phyloP scores from a whole-genome alignment of 257 asterid species.

The Capsicum baccatum region DNA sequence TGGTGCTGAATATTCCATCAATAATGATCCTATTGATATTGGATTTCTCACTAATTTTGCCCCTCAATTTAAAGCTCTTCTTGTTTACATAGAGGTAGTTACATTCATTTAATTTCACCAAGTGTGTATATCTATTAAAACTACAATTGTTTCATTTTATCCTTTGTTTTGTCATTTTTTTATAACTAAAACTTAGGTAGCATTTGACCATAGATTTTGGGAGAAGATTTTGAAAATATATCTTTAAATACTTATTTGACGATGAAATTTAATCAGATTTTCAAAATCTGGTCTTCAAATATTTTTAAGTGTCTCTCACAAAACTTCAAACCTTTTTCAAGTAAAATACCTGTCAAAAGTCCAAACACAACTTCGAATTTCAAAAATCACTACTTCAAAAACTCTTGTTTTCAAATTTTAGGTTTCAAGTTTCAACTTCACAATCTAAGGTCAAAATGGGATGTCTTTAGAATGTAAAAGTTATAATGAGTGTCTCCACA shows the following conservation, averaged over 20 bases:
- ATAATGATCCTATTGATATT: slow-evolving; percentile 29
- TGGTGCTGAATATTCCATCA: slow-evolving; percentile 69
- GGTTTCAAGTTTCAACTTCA: neutral
- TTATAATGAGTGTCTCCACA: no score
- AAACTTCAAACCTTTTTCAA: no score
- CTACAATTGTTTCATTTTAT: neutral
- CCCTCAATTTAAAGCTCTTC: slow-evolving; percentile 64
- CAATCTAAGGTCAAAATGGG: neutral
- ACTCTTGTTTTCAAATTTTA: neutral
- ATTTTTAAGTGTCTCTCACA: no score
- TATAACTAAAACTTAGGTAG: neutral
- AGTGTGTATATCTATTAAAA: neutral
- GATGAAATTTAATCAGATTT: no score
- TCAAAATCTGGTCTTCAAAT: no score
- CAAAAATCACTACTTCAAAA: neutral
- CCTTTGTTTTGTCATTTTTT: neutral
- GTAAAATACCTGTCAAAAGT: no score
- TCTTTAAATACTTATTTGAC: no score
- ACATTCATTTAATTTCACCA: neutral
- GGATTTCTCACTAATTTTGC: slow-evolving; percentile 69
- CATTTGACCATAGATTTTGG: neutral
- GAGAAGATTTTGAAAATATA: neutral
- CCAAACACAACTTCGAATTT: no score
- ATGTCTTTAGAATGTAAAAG: neutral
- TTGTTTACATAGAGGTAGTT: slow-evolving; percentile 70